These are phyloP conservation scores for Tolypocladium ovalisporum DNA, from an alignment of 2,329 filamentous ascomycete species.

Conservation along the genomic window DNA sequence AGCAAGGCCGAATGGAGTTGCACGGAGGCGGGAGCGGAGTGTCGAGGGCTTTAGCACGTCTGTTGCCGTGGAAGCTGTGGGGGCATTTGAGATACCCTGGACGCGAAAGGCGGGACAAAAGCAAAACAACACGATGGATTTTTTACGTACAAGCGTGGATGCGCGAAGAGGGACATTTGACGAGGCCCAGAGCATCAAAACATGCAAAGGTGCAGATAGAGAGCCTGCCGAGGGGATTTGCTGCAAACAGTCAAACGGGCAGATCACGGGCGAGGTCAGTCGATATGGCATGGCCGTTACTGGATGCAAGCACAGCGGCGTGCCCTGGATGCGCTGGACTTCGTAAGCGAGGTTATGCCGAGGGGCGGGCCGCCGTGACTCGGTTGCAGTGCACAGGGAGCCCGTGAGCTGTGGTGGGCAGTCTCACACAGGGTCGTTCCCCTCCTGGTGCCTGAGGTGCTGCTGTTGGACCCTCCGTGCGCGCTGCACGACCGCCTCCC, in stretches of 20 bases:
- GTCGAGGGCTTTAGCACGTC: constrained; percentile 1
- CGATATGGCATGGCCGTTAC: neutral
- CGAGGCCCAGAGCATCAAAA: neutral
- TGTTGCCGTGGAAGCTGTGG: constrained; percentile 10
- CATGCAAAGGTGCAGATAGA: neutral
- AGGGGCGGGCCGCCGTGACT: neutral
- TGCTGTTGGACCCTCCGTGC: neutral
- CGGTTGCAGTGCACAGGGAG: neutral
- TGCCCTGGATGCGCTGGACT: neutral
- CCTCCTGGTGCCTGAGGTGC: neutral
- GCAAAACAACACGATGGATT: neutral
- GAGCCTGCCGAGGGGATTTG: neutral
- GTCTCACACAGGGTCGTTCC: neutral
- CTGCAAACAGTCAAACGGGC: neutral
- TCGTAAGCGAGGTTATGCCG: neutral
- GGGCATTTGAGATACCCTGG: constrained; percentile 4
- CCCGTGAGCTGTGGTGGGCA: neutral
- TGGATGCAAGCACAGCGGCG: neutral
- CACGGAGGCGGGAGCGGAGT: neutral
- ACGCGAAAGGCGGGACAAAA: neutral
- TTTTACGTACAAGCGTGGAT: neutral
- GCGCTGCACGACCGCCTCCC: neutral
- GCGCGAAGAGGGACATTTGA: neutral
- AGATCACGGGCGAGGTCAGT: neutral
- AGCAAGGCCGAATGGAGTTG: neutral